Percentiles rank a stretch among this genome's conserved stretches.
These are phyloP conservation scores for Gracilariopsis chorda DNA, from an alignment of 23 red algal species.

Conservation along the genomic window DNA sequence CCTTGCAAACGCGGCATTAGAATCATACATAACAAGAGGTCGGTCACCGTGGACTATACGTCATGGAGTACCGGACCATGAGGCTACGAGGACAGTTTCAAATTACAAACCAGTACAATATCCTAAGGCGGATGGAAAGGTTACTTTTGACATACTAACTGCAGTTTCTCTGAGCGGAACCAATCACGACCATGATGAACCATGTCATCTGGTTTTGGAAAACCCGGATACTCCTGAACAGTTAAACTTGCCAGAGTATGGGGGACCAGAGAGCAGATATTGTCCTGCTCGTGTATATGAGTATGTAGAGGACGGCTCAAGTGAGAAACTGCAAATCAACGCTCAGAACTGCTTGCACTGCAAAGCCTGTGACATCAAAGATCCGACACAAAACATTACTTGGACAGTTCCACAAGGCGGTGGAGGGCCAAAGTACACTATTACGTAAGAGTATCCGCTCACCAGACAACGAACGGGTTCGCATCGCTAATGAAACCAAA, in stretches of 20 bases:
- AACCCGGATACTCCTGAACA: conserved; percentile 53
- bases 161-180: conserved; percentile 87
- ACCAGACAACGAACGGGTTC: too few species aligned
- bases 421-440: conserved; percentile 93
- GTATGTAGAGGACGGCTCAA: conserved; percentile 73
- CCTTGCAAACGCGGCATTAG: conserved; percentile 78
- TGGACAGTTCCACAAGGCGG: conserved; percentile 93
- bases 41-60: conserved; percentile 79
- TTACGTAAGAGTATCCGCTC: too few species aligned
- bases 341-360: conserved; percentile 98
- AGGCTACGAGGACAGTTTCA: conserved; percentile 45
- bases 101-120: conserved; percentile 45
- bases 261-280: conserved; percentile 79
- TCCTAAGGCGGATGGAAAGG: conserved; percentile 75
- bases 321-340: conserved; percentile 78
- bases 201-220: conserved; percentile 75
- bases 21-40: conserved; percentile 90
- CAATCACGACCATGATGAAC: conserved; percentile 97
- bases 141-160: conserved; percentile 91
- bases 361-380: conserved; percentile 99
- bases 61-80: conserved; percentile 69
- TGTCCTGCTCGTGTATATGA: conserved; percentile 99
- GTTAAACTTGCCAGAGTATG: conserved; percentile 80
- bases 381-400: conserved; percentile 91
- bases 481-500: too few species aligned